Evolutionary conservation across 140 eudicot genomes (phyloP), one percentile per base, ranked within the genome.

Genomic region (Flaveria floridana): DNA sequence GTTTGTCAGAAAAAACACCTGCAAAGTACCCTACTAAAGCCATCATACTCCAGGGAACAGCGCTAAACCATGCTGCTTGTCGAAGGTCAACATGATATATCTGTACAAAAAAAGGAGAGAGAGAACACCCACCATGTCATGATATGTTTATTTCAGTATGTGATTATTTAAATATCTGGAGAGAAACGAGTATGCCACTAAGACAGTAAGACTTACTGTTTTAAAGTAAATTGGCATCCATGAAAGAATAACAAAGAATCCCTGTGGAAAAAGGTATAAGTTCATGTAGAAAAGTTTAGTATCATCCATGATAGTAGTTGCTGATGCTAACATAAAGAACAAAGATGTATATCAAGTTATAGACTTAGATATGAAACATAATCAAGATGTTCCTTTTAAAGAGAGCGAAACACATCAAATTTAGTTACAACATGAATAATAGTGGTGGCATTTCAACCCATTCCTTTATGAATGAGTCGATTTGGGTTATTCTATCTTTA

Each of bases 21-120:
- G 93, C 97, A 79, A 90, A 84, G 82, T 94, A 90, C 47, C 99
- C 99, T 20, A 83, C 81, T 4, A 90, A 12, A 20, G 97, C 99
- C 99, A 94, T 94, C 99, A 90, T 83, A 80, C 91, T 84, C 99
- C 99, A 94, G 2, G 99, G 99, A 78, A 94, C 95, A 86, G 99
- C 99, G 76, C 99, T 94, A 83, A 94, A 94, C 97, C 99, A 94
- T 61, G 99, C 99, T 51, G 99, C 99, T 82, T 88, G 95, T 81
- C 95, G 84, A 67, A 94, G 99, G 84, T 94, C 96, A 77, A 94
- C 97, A 79, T 81, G 90, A 83, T 94, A 88, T 80, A 94, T 87
- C 99, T 94, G 81, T 59, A 70, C 51, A 73, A 75, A 44, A 63
- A 16, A 65, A 23, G 25, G 25, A 23, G 47, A 42, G 47, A 6